Evolutionary conservation across 2,329 filamentous ascomycete genomes (phyloP).

Genomic region (Colletotrichum godetiae): DNA sequence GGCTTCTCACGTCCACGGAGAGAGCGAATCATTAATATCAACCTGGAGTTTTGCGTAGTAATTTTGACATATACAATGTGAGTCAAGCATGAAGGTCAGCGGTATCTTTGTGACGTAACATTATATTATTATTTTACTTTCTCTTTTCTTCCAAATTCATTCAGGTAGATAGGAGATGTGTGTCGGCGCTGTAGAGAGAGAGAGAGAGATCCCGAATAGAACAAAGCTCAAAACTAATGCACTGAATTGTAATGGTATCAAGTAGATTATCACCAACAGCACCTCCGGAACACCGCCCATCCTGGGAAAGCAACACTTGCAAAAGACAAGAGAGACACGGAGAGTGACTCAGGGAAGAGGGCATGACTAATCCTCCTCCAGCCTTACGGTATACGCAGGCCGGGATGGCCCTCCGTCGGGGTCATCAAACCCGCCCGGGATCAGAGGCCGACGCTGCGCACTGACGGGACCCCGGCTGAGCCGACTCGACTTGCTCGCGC

Average conservation of each 20-base stretch:
- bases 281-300: neutral
- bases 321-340: neutral
- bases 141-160: neutral
- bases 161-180: neutral
- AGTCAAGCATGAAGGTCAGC: too few species aligned
- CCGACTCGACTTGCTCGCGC: slow-evolving; percentile 20
- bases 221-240: neutral
- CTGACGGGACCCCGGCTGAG: slow-evolving; percentile 4
- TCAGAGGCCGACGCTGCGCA: neutral
- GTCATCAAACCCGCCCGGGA: neutral
- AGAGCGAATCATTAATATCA: neutral
- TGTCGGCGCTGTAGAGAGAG: neutral
- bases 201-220: neutral
- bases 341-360: neutral
- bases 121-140: too few species aligned
- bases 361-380: slow-evolving; percentile 23
- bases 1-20: neutral
- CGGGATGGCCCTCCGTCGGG: neutral
- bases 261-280: neutral
- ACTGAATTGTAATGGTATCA: neutral
- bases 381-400: slow-evolving; percentile 11
- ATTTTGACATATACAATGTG: neutral
- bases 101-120: too few species aligned
- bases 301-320: neutral
- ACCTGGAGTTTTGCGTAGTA: neutral